These are phyloP conservation scores for Mycena leptocephala DNA, from an alignment of 768 basidiomycete species.

Conservation along the genomic window DNA sequence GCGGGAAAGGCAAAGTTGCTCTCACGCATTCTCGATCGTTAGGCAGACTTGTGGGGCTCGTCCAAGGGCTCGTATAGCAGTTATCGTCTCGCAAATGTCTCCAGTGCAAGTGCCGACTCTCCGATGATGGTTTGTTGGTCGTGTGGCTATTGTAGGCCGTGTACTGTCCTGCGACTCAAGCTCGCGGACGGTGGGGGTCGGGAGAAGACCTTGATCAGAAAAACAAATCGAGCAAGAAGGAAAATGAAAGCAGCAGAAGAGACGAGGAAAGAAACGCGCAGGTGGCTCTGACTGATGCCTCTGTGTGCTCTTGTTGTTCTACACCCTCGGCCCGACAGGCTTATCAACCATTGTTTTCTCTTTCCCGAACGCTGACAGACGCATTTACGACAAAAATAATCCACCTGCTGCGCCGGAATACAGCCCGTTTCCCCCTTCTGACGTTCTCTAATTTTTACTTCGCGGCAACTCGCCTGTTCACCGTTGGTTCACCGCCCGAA, in stretches of 20 bases:
- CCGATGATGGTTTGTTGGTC: background rate
- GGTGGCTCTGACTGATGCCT: conserved; percentile 1
- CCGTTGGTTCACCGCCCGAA: too few relatives aligned
- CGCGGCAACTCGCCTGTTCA: background rate
- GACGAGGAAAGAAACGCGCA: conserved; percentile 2
- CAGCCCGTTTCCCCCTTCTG: background rate
- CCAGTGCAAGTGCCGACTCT: background rate
- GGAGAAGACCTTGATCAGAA: background rate
- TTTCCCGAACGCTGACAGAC: background rate
- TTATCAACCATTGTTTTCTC: background rate
- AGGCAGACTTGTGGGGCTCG: background rate
- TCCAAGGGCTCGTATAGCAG: conserved; percentile 2
- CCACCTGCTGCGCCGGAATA: background rate
- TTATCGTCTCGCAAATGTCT: background rate
- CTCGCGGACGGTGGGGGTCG: background rate
- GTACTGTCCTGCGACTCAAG: background rate
- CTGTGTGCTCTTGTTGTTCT: background rate
- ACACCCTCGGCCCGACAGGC: background rate
- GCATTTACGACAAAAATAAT: background rate
- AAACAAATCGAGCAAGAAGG: conserved; percentile 10
- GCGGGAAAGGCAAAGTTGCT: conserved; percentile 96
- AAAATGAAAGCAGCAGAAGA: background rate
- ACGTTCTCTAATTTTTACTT: background rate
- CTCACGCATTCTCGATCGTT: conserved; percentile 79
- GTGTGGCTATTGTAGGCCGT: background rate